These are phyloP conservation scores for Rhodotorula taiwanensis DNA, from an alignment of 768 basidiomycete genomes.

Conservation along the genomic window DNA sequence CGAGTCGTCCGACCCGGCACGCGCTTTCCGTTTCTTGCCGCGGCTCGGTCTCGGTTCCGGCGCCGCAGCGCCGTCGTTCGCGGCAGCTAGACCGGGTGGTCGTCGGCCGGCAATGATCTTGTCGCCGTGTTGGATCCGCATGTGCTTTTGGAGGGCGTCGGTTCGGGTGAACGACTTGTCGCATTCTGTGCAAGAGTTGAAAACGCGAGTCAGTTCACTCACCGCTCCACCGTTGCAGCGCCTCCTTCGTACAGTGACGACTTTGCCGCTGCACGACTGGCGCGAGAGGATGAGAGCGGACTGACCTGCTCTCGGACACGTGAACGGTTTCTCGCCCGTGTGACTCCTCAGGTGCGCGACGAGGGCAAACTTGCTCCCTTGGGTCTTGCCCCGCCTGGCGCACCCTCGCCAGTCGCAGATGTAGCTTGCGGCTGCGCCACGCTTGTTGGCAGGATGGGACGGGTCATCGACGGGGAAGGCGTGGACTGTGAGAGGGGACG, in stretches of 20 bases:
- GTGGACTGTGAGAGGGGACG: not conserved
- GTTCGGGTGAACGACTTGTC: slow-evolving; percentile 92
- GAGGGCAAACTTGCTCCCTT: slow-evolving; percentile 82
- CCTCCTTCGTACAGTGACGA: too few relatives aligned
- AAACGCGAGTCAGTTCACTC: too few relatives aligned
- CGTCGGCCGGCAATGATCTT: slow-evolving; percentile 64
- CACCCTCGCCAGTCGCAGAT: slow-evolving; percentile 86
- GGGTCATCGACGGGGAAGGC: slow-evolving; percentile 50
- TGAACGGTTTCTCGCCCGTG: slow-evolving; percentile 90
- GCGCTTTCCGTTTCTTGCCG: slow-evolving; percentile 3
- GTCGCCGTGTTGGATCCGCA: slow-evolving; percentile 73
- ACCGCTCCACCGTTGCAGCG: too few relatives aligned
- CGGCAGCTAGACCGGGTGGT: not conserved
- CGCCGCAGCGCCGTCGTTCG: not conserved
- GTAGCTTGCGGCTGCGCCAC: slow-evolving; percentile 53
- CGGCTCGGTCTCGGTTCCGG: not conserved
- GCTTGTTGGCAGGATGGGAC: slow-evolving; percentile 64
- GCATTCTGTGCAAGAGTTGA: slow-evolving; percentile 62
- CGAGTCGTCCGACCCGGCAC: slow-evolving; percentile 18
- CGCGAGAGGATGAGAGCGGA: slow-evolving; percentile 7
- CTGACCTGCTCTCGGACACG: slow-evolving; percentile 70
- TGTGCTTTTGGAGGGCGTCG: slow-evolving; percentile 80
- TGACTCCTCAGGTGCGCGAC: slow-evolving; percentile 86
- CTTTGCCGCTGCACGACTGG: too few relatives aligned
- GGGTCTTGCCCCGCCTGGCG: slow-evolving; percentile 66